Evolutionary conservation across 1,139 yeast genomes (phyloP).

Genomic region (Candida sojae): DNA sequence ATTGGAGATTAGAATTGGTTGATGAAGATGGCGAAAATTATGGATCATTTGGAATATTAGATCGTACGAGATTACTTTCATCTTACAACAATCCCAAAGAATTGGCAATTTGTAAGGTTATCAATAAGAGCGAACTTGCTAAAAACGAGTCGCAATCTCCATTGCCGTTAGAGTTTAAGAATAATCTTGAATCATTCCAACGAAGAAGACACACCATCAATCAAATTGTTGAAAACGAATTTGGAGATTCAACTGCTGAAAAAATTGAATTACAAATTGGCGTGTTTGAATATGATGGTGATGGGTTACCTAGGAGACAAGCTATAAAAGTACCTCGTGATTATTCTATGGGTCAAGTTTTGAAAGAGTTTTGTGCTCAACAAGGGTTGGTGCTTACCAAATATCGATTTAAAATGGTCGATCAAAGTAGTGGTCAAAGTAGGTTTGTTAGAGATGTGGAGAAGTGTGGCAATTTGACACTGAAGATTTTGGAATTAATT

Average conservation of each 20-base stretch:
- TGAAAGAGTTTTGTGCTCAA: constrained; percentile 33
- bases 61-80: constrained; percentile 52
- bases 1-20: constrained; percentile 67
- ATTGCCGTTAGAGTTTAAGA: constrained; percentile 46
- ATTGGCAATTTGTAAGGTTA: constrained; percentile 56
- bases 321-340: constrained; percentile 12
- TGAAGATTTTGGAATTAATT: constrained; percentile 24
- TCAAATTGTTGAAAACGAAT: constrained; percentile 7
- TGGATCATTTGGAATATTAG: constrained; percentile 71
- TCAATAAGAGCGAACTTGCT: constrained; percentile 31
- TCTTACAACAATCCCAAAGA: constrained; percentile 68
- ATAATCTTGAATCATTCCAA: constrained; percentile 22
- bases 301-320: constrained; percentile 10
- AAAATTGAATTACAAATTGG: constrained; percentile 13
- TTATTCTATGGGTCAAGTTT: constrained; percentile 31
- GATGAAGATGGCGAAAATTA: constrained; percentile 84
- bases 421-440: constrained; percentile 8
- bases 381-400: constrained; percentile 28
- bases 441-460: constrained; percentile 22
- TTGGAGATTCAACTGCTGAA: constrained; percentile 4
- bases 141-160: constrained; percentile 51
- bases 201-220: constrained; percentile 15
- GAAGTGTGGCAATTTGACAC: constrained; percentile 21
- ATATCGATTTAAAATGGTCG: constrained; percentile 15
- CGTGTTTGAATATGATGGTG: constrained; percentile 12